A percentile compares a stretch with the other conserved stretches of the same genome.
Evolutionary conservation across 805 yeast genomes (phyloP).

Genomic region (Saccharomyces cerevisiae): DNA sequence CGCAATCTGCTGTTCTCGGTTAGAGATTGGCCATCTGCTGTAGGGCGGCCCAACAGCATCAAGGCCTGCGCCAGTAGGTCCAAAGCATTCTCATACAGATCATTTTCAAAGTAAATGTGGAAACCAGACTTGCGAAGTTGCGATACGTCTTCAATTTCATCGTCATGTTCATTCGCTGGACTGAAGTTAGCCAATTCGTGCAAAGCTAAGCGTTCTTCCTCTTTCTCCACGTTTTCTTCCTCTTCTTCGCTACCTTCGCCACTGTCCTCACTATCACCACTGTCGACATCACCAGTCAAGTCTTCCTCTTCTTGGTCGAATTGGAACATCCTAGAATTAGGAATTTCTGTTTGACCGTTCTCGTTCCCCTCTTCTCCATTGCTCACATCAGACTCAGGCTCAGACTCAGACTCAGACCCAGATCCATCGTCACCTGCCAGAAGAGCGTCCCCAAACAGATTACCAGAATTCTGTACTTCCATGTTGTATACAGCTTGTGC

Average conservation of each 20-base stretch:
- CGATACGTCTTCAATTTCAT: not conserved
- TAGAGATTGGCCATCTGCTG: not conserved
- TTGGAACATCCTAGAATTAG: constrained; percentile 13
- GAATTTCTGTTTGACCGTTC: constrained; percentile 47
- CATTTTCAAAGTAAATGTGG: constrained; percentile 11
- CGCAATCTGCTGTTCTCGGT: constrained; percentile 30
- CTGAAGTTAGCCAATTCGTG: not conserved
- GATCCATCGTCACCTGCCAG: constrained; percentile 18
- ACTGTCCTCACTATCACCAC: constrained; percentile 3
- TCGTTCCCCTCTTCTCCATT: constrained; percentile 27
- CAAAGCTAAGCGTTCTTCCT: not conserved
- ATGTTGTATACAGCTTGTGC: not conserved
- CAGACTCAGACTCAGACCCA: constrained; percentile 14
- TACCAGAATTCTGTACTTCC: not conserved
- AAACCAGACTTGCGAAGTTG: constrained; percentile 3
- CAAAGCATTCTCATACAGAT: constrained; percentile 74
- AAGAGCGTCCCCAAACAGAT: not conserved
- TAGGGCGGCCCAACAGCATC: constrained; percentile 9
- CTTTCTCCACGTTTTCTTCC: constrained; percentile 1
- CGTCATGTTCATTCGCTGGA: not conserved
- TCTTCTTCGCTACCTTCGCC: constrained; percentile 5
- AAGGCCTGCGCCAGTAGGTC: constrained; percentile 59
- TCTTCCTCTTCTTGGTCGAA: constrained; percentile 24
- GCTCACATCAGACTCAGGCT: constrained; percentile 2
- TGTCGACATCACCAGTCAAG: constrained; percentile 1